A percentile compares a stretch with the other conserved stretches of the same genome.
phyloP scores from a whole-genome alignment of 345 rosid genomes.

The Rubroshorea leprosula region DNA sequence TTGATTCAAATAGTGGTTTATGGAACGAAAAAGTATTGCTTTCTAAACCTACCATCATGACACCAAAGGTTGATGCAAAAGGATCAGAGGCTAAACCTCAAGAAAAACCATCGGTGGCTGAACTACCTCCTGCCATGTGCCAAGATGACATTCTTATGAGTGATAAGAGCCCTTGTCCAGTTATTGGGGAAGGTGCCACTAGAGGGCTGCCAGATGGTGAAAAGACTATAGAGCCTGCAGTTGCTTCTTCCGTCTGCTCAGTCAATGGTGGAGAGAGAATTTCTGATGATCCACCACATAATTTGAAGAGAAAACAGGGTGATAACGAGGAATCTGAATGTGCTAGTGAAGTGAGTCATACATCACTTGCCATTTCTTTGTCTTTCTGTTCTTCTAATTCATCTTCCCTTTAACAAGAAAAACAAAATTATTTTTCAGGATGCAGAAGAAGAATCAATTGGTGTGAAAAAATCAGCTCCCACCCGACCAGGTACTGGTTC shows the following conservation, averaged over 20 bases:
- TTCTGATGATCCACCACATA: conserved; percentile 43
- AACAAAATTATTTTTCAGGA: conserved; percentile 39
- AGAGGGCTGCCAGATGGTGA: conserved; percentile 43
- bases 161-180: conserved; percentile 19
- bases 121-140: conserved; percentile 28
- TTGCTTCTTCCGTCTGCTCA: conserved; percentile 70
- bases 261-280: conserved; percentile 54
- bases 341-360: conserved; percentile 62
- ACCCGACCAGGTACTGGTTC: conserved; percentile 44
- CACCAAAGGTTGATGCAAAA: conserved; percentile 32
- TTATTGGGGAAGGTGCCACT: conserved; percentile 26
- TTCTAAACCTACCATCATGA: conserved; percentile 23
- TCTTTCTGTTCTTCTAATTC: neutral
- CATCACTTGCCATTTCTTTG: neutral
- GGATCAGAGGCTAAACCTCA: conserved; percentile 27
- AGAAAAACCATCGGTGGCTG: conserved; percentile 27
- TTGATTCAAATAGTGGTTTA: conserved; percentile 18
- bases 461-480: conserved; percentile 36
- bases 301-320: conserved; percentile 55
- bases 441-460: conserved; percentile 57
- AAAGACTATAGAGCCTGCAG: conserved; percentile 41
- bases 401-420: conserved; percentile 5
- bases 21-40: conserved; percentile 30
- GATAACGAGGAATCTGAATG: conserved; percentile 56
- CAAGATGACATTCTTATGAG: conserved; percentile 27